These are phyloP conservation scores for Cytospora paraplurivora DNA, from an alignment of 2,329 filamentous ascomycete species.

Conservation along the genomic window DNA sequence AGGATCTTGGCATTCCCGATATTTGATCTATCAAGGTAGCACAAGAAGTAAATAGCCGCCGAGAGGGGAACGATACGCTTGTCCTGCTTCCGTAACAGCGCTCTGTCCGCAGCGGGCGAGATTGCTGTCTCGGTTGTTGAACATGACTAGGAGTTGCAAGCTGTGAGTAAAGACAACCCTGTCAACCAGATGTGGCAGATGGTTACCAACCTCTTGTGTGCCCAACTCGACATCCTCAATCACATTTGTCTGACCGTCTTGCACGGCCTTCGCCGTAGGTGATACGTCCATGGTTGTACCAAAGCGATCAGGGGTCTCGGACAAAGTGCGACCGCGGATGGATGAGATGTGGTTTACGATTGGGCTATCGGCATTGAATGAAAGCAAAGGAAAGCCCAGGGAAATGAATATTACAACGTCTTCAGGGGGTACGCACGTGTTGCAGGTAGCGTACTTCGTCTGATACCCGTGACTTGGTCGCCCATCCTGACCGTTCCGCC, in stretches of 20 bases:
- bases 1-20: constrained; percentile 68
- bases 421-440: too few relatives aligned
- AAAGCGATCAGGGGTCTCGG: too few relatives aligned
- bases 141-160: constrained; percentile 1
- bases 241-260: constrained; percentile 3
- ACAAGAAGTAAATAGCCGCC: constrained; percentile 56
- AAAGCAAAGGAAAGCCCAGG: too few relatives aligned
- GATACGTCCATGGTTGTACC: neutral
- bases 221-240: constrained; percentile 22
- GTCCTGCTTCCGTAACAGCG: constrained; percentile 48
- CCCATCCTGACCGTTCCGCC: too few relatives aligned
- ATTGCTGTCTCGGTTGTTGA: neutral
- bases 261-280: constrained; percentile 4
- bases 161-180: neutral
- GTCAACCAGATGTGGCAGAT: neutral
- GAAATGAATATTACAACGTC: too few relatives aligned
- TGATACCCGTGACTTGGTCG: too few relatives aligned
- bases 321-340: too few relatives aligned
- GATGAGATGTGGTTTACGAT: neutral
- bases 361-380: neutral
- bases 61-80: constrained; percentile 56
- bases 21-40: constrained; percentile 59
- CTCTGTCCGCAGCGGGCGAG: constrained; percentile 20
- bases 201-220: constrained; percentile 18
- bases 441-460: too few relatives aligned